Percentiles rank a stretch among this genome's conserved stretches.
phyloP scores from a whole-genome alignment of 2,329 filamentous ascomycete species.

The Massarina eburnea region DNA sequence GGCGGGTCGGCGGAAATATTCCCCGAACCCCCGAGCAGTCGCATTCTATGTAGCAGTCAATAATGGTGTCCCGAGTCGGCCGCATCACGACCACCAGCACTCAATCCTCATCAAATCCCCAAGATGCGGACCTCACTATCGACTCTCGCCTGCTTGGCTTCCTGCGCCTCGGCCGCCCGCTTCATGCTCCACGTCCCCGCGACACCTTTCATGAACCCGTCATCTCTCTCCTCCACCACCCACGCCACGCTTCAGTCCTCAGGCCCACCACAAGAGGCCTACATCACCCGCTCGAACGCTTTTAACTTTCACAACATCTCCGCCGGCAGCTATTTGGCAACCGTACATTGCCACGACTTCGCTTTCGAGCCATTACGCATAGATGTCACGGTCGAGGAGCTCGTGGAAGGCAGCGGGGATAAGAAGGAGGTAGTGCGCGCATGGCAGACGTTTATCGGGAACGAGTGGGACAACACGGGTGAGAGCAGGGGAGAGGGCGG shows the following conservation, averaged over 20 bases:
- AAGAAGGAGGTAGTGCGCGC: constrained; percentile 56
- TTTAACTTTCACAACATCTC: constrained; percentile 76
- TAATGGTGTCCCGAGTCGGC: too few species aligned
- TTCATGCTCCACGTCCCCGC: constrained; percentile 57
- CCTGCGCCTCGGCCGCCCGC: constrained; percentile 44
- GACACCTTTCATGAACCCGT: constrained; percentile 47
- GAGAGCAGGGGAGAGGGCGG: constrained; percentile 55
- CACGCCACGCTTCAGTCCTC: constrained; percentile 66
- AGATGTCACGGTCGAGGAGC: constrained; percentile 58
- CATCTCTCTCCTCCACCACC: constrained; percentile 58
- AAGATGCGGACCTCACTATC: constrained; percentile 39
- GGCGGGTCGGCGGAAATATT: neutral
- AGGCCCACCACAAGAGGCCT: constrained; percentile 56
- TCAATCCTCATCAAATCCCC: neutral
- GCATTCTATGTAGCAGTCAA: neutral
- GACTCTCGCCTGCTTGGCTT: constrained; percentile 46
- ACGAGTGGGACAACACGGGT: constrained; percentile 87
- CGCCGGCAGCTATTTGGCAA: constrained; percentile 75
- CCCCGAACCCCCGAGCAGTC: neutral
- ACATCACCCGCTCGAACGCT: constrained; percentile 67
- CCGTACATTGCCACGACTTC: constrained; percentile 74
- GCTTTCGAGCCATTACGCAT: constrained; percentile 78
- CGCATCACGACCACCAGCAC: neutral
- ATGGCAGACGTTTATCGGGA: constrained; percentile 86
- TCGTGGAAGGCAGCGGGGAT: constrained; percentile 31